A percentile compares a stretch with the other conserved stretches of the same genome.
Evolutionary conservation across 495 filamentous ascomycete genomes (phyloP).

Genomic region (Pseudomonodictys pantanalensis): DNA sequence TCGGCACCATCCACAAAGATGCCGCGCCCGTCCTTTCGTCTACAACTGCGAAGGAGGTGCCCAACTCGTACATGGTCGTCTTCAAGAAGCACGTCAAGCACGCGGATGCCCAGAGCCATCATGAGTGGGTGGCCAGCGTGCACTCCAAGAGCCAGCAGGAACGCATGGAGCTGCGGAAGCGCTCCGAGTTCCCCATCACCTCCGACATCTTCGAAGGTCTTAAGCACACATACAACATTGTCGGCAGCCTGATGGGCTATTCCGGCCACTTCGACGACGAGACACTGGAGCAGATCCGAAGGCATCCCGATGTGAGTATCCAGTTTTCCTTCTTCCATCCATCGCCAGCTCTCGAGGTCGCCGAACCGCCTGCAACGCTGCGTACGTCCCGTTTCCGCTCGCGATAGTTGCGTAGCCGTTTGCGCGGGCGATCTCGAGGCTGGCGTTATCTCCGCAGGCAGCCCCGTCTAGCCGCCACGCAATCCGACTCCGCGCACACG

Average conservation of each 20-base stretch:
- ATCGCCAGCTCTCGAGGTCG: background rate
- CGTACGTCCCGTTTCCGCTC: background rate
- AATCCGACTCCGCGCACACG: background rate
- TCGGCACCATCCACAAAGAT: slow-evolving; percentile 78
- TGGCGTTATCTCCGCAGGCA: slow-evolving; percentile 29
- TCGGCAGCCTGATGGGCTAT: slow-evolving; percentile 80
- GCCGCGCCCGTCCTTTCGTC: slow-evolving; percentile 87
- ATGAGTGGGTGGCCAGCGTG: slow-evolving; percentile 88
- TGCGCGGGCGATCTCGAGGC: background rate
- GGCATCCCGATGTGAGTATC: slow-evolving; percentile 90
- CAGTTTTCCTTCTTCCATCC: background rate
- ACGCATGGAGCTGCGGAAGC: slow-evolving; percentile 82
- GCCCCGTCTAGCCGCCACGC: slow-evolving; percentile 20
- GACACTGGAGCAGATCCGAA: slow-evolving; percentile 88
- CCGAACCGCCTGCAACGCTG: background rate
- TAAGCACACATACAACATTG: slow-evolving; percentile 94
- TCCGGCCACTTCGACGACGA: slow-evolving; percentile 93
- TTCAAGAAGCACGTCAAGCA: slow-evolving; percentile 92
- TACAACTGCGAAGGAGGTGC: slow-evolving; percentile 67
- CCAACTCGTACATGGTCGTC: slow-evolving; percentile 93
- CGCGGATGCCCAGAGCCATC: slow-evolving; percentile 67
- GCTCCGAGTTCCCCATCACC: slow-evolving; percentile 70
- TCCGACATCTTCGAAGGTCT: slow-evolving; percentile 75
- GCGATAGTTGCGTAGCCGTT: background rate
- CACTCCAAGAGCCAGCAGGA: slow-evolving; percentile 57